Base-by-base conservation (phyloP, 2,329 filamentous ascomycete species). In the Epichloe festucae region DNA sequence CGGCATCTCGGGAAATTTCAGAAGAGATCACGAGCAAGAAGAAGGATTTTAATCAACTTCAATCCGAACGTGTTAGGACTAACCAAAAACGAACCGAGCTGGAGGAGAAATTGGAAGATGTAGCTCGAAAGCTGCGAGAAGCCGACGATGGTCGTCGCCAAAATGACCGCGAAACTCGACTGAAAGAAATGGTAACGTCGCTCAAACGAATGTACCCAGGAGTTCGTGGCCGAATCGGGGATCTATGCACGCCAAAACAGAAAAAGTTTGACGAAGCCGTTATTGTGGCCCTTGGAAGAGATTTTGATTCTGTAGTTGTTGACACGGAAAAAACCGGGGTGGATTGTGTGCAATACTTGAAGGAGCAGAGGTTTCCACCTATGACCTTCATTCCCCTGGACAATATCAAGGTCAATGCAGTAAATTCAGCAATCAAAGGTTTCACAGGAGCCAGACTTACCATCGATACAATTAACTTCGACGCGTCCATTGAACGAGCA, bases 241-340 rank as follows among this genome's bases (percentile, higher is more conserved):
- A 95, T 57, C 78, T 98, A 42, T 96, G 93, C 71, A 90, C 88
- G 58, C 91, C 93, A 1, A 97, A 96, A 68, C 89, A 96, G 70
- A 96, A 95, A 70, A 97, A 96, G 66, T 98, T 84, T 62, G 87
- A 93, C 56, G 88, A 93, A 58, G 93, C 93, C 45, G 87, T 98
- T 56, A 89, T 88, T 60, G 94, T 89, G 21, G 89, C 95, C 6
- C 79, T 98, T 4, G 93, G 93, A 48, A 82, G 88, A 51, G 87
- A 97, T 63, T 95, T 95, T 65, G 91, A 98, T 65, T 87, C 90
- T 0, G 85, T 98, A 43, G 82, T 98, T 47, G 91, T 97, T 10
- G 93, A 98, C 60, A 91, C 89, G 2, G 89, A 97, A 67, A 95
- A 93, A 70, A 93, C 87, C 1, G 93, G 88, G 31, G 84, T 89